Base-by-base conservation (phyloP, 2,329 filamentous ascomycete genomes). In the Trichoderma harzianum region DNA sequence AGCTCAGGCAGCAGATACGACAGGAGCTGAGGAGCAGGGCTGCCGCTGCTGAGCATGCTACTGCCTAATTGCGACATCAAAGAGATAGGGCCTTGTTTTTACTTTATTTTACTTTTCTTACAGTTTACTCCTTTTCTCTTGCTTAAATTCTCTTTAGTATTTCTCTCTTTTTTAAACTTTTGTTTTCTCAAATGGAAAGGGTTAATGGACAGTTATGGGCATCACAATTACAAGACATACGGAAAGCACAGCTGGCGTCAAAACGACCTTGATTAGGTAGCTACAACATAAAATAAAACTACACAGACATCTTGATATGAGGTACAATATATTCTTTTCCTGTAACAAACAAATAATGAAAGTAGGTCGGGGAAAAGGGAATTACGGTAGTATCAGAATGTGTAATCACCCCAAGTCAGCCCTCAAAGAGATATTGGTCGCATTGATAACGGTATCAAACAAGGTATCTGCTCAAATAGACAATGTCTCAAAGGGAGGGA, bases 1-100 rank as follows among this genome's bases (percentile, higher is more conserved):
- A 86, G 63, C 77, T 98, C 76, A 86, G 89, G 78, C 83, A 84
- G 76, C 87, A 93, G 81, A 88, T 94, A 66, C 78, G 94, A 73
- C 89, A 91, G 76, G 86, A 87, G 79, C 86, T 91, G 80, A 85
- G 80, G 79, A 79, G 76, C 28, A 75, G 72, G 72, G 74, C 74
- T 24, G 61, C 61, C 66, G 24, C 70, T 16, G 60, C 26, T 7
- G 61, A 57, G 28, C 53, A 67, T 18, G 24, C 69, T 26, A 26
- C 43, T 43, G 65, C 24, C 26, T 21, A 36, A 60, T n/a, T 3
- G 24, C 7, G 34, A 18, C 5, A 21, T 18, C 11, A 28, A 18
- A 18, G 18, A 7, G 5, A 32, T 7, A 3, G 11, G 2, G 3
- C 16, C 4, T 7, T 12, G 10, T 43, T 39, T 32, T 57, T 39